phyloP scores from a whole-genome alignment of 2,329 filamentous ascomycete species.

The Xylaria sp. region DNA sequence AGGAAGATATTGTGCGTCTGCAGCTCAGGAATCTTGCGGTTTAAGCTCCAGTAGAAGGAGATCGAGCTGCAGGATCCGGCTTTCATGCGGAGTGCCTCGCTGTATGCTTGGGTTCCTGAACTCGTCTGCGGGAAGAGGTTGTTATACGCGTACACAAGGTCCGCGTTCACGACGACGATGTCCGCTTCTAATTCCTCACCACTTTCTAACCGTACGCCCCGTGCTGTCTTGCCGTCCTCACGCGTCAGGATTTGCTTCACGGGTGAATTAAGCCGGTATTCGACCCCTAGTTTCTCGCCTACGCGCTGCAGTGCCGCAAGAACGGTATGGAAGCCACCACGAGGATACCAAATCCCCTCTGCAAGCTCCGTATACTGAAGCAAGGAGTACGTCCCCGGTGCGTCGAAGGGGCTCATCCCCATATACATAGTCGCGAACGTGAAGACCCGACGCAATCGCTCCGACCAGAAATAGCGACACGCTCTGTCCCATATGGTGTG shows the following conservation, averaged over 20 bases:
- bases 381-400: constrained; percentile 67
- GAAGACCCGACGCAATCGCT: constrained; percentile 63
- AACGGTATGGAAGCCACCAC: constrained; percentile 64
- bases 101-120: constrained; percentile 28
- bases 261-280: constrained; percentile 55
- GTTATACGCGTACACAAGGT: constrained; percentile 69
- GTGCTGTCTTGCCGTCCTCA: constrained; percentile 46
- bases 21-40: constrained; percentile 56
- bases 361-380: constrained; percentile 71
- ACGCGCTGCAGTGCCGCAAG: constrained; percentile 59
- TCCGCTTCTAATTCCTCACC: constrained; percentile 59
- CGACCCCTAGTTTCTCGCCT: constrained; percentile 55
- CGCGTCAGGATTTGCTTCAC: constrained; percentile 52
- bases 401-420: constrained; percentile 74
- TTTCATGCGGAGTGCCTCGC: constrained; percentile 39
- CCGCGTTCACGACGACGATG: constrained; percentile 65
- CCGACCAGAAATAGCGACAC: constrained; percentile 62
- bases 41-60: constrained; percentile 70
- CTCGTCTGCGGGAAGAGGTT: constrained; percentile 54
- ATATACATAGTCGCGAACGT: constrained; percentile 80
- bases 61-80: constrained; percentile 65
- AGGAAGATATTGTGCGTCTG: constrained; percentile 73
- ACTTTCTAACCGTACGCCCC: constrained; percentile 53
- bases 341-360: constrained; percentile 72
- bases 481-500: constrained; percentile 64